Conservation (phyloP, 192 early-diverging fungal genomes). For the Dissophora ornata region DNA sequence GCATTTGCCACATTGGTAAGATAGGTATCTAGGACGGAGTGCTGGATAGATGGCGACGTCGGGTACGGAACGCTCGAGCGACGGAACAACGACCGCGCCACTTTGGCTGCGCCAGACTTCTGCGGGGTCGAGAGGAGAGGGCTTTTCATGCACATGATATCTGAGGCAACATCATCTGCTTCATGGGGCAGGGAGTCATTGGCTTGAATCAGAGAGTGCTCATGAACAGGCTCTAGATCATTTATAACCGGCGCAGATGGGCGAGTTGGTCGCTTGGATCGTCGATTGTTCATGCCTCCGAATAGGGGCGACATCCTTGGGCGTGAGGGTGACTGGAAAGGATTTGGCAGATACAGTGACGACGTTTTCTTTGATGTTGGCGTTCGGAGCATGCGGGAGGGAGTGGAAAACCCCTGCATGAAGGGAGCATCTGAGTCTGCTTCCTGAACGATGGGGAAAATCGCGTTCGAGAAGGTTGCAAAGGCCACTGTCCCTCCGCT, state of each 20-base stretch:
- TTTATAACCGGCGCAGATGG: constrained; percentile 10
- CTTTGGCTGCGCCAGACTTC: constrained; percentile 36
- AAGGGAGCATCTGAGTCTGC: too few relatives aligned
- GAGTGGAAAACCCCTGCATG: neutral
- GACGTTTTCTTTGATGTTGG: constrained; percentile 18
- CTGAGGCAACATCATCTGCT: neutral
- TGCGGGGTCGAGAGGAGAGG: constrained; percentile 22
- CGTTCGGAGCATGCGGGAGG: neutral
- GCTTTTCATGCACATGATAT: constrained; percentile 1
- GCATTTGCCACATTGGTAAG: neutral
- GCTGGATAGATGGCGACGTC: constrained; percentile 1
- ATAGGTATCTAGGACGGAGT: neutral
- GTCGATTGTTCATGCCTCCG: constrained; percentile 39
- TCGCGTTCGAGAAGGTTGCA: too few relatives aligned
- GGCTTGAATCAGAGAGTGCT: neutral
- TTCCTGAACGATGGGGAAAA: neutral
- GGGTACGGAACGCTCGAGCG: constrained; percentile 13
- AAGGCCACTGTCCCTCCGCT: too few relatives aligned
- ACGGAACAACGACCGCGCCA: constrained; percentile 27
- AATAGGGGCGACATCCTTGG: constrained; percentile 32
- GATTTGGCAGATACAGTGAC: neutral
- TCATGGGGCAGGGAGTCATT: neutral
- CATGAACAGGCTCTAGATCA: constrained; percentile 15
- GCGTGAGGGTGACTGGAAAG: constrained; percentile 21
- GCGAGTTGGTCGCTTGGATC: constrained; percentile 2